Base-by-base conservation (phyloP, 768 basidiomycete genomes). In the Rhodotorula diobovata region DNA sequence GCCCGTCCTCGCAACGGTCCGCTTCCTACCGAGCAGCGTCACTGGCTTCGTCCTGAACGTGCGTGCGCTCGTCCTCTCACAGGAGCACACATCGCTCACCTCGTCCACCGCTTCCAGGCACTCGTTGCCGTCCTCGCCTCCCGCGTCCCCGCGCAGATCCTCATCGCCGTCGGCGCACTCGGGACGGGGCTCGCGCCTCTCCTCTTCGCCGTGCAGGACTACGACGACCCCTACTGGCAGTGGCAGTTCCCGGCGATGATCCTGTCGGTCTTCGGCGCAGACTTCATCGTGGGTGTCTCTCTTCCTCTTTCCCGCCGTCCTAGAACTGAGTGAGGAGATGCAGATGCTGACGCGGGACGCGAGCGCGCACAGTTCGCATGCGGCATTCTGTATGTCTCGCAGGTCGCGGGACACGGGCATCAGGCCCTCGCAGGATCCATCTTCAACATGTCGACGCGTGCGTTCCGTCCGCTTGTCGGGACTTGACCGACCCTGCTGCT, bases 91-190 rank as follows among this genome's bases (percentile, higher is more conserved):
- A 9, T 41, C 41, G 41, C 45, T 23, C 45, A 2, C 23, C 45
- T 46, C 16, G 15, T 21, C 45, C 10, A 28, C 48, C 48, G 10
- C 46, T 21, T 25, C 5, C 54, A 80, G 63, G 74, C 78, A 34
- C 43, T 81, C 58, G 78, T 81, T n/a, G 80, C 78, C 10, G 61
- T 74, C 65, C 63, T 80, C 21, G 73, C 79, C 46, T 66, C 74
- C 32, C 61, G 65, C 35, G 79, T 81, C 15, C 67, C 76, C 4
- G 79, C 78, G 2, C 80, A 80, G 50, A 71, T 74, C 73, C 67
- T 81, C 45, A 72, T 81, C 58, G 68, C 73, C 57, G 61, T 78
- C 30, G 80, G 80, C 34, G 72, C 76, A 11, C 54, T 80, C 11
- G 74, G 77, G 2, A 80, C 80, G 1, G 74, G 57, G 2, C 62